Percentiles rank a stretch among this genome's conserved stretches.
These are phyloP conservation scores for Castanea crenata DNA, from an alignment of 306 rosid genomes.

Conservation along the genomic window DNA sequence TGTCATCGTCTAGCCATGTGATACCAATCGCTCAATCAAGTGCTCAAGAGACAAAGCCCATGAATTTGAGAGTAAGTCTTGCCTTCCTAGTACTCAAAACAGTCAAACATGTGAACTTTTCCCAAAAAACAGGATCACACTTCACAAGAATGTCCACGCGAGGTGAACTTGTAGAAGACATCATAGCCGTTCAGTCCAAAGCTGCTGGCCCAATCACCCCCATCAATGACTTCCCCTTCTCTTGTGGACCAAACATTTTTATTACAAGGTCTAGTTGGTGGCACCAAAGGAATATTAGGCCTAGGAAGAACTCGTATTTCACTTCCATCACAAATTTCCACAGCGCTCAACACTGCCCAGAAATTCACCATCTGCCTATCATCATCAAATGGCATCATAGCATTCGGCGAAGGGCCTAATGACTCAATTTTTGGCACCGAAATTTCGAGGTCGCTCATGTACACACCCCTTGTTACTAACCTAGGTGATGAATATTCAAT, in stretches of 20 bases:
- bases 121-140: conserved; percentile 30
- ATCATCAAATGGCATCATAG: conserved; percentile 51
- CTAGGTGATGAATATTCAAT: too few relatives aligned
- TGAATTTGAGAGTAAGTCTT: background rate
- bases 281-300: conserved; percentile 57
- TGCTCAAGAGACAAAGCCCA: conserved; percentile 47
- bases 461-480: conserved; percentile 51
- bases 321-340: conserved; percentile 57
- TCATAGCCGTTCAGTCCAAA: conserved; percentile 15
- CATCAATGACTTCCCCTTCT: conserved; percentile 14
- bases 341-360: conserved; percentile 22
- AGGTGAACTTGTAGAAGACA: conserved; percentile 49
- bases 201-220: background rate
- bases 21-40: conserved; percentile 45
- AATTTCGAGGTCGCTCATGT: conserved; percentile 46
- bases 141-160: conserved; percentile 2
- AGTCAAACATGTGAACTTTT: conserved; percentile 24
- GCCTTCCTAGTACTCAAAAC: background rate
- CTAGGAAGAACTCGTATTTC: conserved; percentile 55
- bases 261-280: conserved; percentile 47
- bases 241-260: conserved; percentile 48
- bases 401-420: conserved; percentile 17
- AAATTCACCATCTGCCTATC: conserved; percentile 60
- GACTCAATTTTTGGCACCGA: conserved; percentile 29
- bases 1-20: conserved; percentile 25